A percentile compares a stretch with the other conserved stretches of the same genome.
These are phyloP conservation scores for Drechslerella coelobrocha DNA, from an alignment of 2,329 filamentous ascomycete species.

Conservation along the genomic window DNA sequence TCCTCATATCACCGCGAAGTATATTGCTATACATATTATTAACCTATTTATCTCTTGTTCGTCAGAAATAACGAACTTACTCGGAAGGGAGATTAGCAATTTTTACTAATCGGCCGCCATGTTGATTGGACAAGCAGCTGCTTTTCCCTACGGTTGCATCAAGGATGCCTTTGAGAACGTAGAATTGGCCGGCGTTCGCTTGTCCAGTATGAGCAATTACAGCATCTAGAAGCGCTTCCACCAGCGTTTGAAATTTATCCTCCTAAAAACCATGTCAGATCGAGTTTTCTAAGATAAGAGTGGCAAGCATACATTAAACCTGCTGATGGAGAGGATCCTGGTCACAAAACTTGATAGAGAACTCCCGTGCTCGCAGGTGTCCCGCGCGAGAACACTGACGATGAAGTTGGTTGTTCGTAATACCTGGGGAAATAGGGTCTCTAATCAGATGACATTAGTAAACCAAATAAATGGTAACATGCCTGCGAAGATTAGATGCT, in stretches of 20 bases:
- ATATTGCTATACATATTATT: constrained; percentile 24
- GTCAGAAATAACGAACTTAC: constrained; percentile 9
- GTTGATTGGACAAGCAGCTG: constrained; percentile 1
- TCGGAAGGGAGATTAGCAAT: constrained; percentile 34
- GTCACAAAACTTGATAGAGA: constrained; percentile 24
- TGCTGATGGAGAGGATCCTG: constrained; percentile 13
- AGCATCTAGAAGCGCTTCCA: constrained; percentile 20
- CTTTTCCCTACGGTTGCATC: constrained; percentile 6
- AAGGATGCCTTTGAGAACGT: constrained; percentile 32
- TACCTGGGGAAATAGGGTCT: constrained; percentile 28
- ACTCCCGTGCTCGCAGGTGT: constrained; percentile 39
- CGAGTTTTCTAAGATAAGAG: not conserved
- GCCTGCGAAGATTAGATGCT: not conserved
- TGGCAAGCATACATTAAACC: constrained; percentile 9
- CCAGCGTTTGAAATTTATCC: constrained; percentile 11
- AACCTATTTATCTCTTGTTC: not conserved
- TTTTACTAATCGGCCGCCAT: constrained; percentile 12
- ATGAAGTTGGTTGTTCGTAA: constrained; percentile 37
- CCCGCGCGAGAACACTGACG: constrained; percentile 31
- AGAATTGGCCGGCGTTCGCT: constrained; percentile 36
- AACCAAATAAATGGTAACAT: not conserved
- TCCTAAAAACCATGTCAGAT: constrained; percentile 16
- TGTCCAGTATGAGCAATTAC: constrained; percentile 31
- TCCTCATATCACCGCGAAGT: constrained; percentile 40
- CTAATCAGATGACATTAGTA: constrained; percentile 5